Base-by-base conservation (phyloP, 805 yeast species). In the Candida saitoana region DNA sequence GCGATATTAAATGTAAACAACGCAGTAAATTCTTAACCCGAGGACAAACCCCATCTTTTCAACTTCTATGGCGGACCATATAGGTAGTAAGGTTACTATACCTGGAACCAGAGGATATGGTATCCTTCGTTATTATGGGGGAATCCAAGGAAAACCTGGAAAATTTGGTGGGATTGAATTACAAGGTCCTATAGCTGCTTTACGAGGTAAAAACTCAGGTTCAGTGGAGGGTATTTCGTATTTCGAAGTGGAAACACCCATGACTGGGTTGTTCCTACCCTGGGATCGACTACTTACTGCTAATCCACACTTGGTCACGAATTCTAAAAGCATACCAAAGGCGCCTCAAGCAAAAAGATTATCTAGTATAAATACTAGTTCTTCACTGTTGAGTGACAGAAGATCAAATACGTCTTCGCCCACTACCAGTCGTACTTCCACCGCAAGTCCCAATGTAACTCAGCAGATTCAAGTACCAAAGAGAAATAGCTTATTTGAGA, bases 131-230 rank as follows among this genome's bases (percentile, higher is more conserved):
- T 90, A 75, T 60, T 69, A 81, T 16, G 99, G 96, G 1, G 62
- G 73, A 2, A 87, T 91, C 14, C 75, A 80, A 17, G 82, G 82
- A 17, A 87, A 86, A 55, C 46, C 48, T 29, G 96, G 96, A 0
- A 69, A 72, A 8, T 91, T 82, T 67, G 96, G 90, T 4, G 99
- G 99, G 2, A 74, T 91, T 4, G 97, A 91, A 58, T 66, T 91
- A 34, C 54, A 80, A n/a, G 90, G 86, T 1, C 81, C 80, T 1
- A 52, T 59, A 15, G 74, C 77, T 32, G 65, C 76, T 0, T 56
- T 67, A 4, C 69, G 77, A 41, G 99, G 99, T 17, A 86, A 87
- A 60, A 93, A 91, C 56, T 76, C 79, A 41, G 99, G 99, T n/a
- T 74, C 77, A 33, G 88, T 81, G 35, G 76, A 82, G 43, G 96